phyloP scores from a whole-genome alignment of 2,329 filamentous ascomycete genomes.

The Phaeomoniella chlamydospora region DNA sequence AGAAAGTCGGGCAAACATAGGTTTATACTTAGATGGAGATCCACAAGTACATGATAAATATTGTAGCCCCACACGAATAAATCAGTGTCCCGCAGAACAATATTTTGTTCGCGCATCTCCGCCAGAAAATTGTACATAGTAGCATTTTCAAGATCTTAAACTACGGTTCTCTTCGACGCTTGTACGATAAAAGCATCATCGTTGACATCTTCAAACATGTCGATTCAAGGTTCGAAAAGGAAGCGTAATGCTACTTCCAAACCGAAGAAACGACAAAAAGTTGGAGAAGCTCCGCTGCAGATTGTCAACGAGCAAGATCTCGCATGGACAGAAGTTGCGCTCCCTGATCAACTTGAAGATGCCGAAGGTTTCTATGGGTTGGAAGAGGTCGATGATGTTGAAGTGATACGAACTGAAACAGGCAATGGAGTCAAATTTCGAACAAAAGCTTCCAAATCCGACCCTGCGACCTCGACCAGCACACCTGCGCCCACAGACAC shows the following conservation, averaged over 20 bases:
- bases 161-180: neutral
- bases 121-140: neutral
- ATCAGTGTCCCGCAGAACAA: too few species aligned
- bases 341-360: slow-evolving; percentile 68
- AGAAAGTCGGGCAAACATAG: too few species aligned
- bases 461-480: slow-evolving; percentile 3
- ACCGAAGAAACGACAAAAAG: slow-evolving; percentile 21
- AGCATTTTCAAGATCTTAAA: too few species aligned
- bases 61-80: too few species aligned
- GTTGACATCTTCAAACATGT: neutral
- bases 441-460: slow-evolving; percentile 25
- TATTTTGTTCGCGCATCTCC: neutral
- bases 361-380: slow-evolving; percentile 88
- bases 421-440: slow-evolving; percentile 52
- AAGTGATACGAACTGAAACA: slow-evolving; percentile 52
- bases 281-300: slow-evolving; percentile 11
- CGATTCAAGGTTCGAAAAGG: neutral
- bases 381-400: slow-evolving; percentile 83
- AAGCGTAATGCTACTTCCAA: slow-evolving; percentile 8
- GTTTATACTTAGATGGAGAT: too few species aligned
- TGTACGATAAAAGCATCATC: neutral
- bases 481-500: slow-evolving; percentile 11
- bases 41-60: too few species aligned
- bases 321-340: slow-evolving; percentile 47
- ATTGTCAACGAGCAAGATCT: slow-evolving; percentile 33